phyloP scores from a whole-genome alignment of 1,284 basidiomycete species.

The Ceratobasidium theobromae region DNA sequence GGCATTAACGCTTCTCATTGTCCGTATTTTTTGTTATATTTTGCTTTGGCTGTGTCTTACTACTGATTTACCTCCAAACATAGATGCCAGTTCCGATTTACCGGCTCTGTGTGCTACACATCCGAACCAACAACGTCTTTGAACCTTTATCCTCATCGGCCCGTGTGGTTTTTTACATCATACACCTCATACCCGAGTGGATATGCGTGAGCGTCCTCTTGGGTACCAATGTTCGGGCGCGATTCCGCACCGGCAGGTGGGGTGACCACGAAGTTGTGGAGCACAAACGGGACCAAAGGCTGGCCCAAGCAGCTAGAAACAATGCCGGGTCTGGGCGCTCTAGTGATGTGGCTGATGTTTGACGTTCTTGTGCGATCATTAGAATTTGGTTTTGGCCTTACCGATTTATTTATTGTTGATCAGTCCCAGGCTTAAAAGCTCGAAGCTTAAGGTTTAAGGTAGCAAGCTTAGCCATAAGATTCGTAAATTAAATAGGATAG shows the following conservation, averaged over 20 bases:
- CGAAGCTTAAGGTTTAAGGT: too few species aligned
- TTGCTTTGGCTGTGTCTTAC: not conserved
- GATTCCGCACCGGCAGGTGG: constrained; percentile 22
- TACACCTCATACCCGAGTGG: constrained; percentile 21
- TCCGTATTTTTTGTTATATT: not conserved
- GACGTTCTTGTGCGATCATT: too few species aligned
- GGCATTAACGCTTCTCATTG: not conserved
- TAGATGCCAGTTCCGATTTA: constrained; percentile 15
- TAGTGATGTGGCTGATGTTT: too few species aligned
- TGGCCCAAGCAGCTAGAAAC: too few species aligned
- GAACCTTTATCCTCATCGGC: not conserved
- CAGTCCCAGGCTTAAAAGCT: too few species aligned
- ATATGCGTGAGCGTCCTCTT: constrained; percentile 17
- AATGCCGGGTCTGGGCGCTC: too few species aligned
- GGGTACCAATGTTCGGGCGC: constrained; percentile 16
- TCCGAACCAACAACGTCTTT: not conserved
- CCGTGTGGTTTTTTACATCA: constrained; percentile 13
- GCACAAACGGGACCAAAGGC: not conserved
- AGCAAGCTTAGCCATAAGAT: too few species aligned
- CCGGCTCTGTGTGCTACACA: constrained; percentile 25
- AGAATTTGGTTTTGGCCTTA: too few species aligned
- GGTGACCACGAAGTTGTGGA: constrained; percentile 26
- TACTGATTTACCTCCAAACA: not conserved
- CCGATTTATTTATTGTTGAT: too few species aligned
- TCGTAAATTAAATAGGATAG: too few species aligned